Evolutionary conservation across 1,284 basidiomycete species (phyloP).

Genomic region (Wallemia hederae): DNA sequence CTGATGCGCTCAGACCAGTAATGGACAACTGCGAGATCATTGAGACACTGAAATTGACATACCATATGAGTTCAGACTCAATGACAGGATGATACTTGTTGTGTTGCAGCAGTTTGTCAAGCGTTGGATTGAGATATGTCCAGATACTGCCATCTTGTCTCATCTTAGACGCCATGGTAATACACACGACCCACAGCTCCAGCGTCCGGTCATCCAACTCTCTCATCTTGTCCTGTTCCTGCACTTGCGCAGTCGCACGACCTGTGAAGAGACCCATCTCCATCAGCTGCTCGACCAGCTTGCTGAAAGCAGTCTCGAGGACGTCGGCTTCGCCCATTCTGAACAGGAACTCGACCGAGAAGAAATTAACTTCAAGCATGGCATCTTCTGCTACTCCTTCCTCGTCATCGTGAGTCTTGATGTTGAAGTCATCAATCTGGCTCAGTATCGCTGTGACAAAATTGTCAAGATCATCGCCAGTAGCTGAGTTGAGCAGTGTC

Average conservation of each 20-base stretch:
- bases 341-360: constrained; percentile 27
- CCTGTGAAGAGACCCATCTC: constrained; percentile 22
- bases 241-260: constrained; percentile 20
- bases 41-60: constrained; percentile 34
- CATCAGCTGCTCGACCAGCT: constrained; percentile 26
- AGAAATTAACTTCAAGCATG: constrained; percentile 28
- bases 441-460: neutral
- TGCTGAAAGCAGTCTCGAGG: constrained; percentile 7
- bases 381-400: constrained; percentile 9
- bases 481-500: neutral
- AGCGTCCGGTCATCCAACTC: constrained; percentile 23
- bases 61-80: constrained; percentile 43
- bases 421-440: neutral
- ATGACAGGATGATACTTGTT: constrained; percentile 17
- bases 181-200: constrained; percentile 45
- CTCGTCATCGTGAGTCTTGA: neutral
- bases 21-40: constrained; percentile 48
- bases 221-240: constrained; percentile 12
- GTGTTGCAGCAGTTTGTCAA: constrained; percentile 6
- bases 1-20: constrained; percentile 21
- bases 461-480: neutral
- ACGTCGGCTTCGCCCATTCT: constrained; percentile 10
- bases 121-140: constrained; percentile 7
- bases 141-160: constrained; percentile 9
- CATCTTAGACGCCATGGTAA: constrained; percentile 22